A percentile compares a stretch with the other conserved stretches of the same genome.
Evolutionary conservation across 768 basidiomycete species (phyloP).

Genomic region (Tricholoma flavovirens): DNA sequence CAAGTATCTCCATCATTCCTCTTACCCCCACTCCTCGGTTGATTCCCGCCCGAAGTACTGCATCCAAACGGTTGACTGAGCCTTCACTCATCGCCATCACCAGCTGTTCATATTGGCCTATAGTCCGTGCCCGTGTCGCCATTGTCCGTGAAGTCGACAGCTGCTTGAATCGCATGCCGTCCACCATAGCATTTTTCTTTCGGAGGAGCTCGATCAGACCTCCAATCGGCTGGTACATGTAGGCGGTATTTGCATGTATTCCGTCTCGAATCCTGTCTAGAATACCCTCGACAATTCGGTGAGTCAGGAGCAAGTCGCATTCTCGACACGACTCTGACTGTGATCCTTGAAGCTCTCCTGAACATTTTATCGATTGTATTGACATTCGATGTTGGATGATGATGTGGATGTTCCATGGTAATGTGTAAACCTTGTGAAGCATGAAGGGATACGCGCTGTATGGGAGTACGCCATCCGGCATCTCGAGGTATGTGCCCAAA

Average conservation of each 20-base stretch:
- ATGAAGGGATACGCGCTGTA: conserved; percentile 2
- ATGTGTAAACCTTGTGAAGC: neutral
- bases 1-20: too few relatives aligned
- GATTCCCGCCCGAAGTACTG: too few relatives aligned
- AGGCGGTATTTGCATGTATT: too few relatives aligned
- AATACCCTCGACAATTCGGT: conserved; percentile 3
- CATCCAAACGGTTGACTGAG: too few relatives aligned
- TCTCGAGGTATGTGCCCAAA: neutral
- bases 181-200: neutral
- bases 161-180: neutral
- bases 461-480: neutral
- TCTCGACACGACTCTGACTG: too few relatives aligned
- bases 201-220: too few relatives aligned
- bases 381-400: neutral
- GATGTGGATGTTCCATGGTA: too few relatives aligned
- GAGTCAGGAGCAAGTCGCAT: neutral
- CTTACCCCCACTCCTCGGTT: neutral
- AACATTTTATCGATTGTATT: neutral
- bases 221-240: too few relatives aligned
- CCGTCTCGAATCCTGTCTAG: conserved; percentile 4
- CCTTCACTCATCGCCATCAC: too few relatives aligned
- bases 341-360: neutral
- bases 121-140: neutral
- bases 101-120: neutral
- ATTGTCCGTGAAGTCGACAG: neutral